Conservation (phyloP, 148 eudicot genomes). For the Dysphania ambrosioides region DNA sequence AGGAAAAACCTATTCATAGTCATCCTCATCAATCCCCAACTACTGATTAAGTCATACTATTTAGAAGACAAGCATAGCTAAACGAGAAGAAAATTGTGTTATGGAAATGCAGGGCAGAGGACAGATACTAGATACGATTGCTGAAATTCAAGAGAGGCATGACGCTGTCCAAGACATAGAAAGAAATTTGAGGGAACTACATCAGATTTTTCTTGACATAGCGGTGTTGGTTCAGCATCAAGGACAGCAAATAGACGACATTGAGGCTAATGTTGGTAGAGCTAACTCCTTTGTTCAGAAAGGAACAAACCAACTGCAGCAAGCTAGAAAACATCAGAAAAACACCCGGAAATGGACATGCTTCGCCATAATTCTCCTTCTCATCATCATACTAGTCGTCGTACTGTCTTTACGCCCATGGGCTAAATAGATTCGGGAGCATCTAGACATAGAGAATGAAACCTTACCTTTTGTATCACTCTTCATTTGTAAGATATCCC, state of each 20-base stretch:
- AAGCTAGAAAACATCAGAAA: conserved; percentile 47
- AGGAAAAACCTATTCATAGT: background rate
- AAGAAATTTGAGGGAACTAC: conserved; percentile 42
- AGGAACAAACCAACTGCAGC: conserved; percentile 36
- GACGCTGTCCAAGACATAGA: conserved; percentile 54
- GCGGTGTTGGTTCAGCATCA: conserved; percentile 51
- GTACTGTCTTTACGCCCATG: conserved; percentile 37
- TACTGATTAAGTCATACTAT: too few species aligned
- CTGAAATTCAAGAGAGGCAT: conserved; percentile 61
- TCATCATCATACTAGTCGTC: conserved; percentile 35
- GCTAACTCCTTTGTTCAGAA: conserved; percentile 39
- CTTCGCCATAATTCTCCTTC: conserved; percentile 42
- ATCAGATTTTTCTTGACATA: conserved; percentile 56
- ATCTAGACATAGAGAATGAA: background rate
- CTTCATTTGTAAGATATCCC: background rate
- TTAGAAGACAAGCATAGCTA: background rate
- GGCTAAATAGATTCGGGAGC: background rate
- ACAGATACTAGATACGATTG: conserved; percentile 44
- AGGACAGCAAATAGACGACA: conserved; percentile 47
- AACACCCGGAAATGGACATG: conserved; percentile 58
- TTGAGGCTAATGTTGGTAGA: conserved; percentile 40
- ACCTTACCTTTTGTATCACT: background rate
- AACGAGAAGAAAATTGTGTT: background rate
- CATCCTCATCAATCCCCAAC: background rate
- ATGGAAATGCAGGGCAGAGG: conserved; percentile 48